phyloP scores from a whole-genome alignment of 331 rosid genomes.

The Dryas integrifolia region DNA sequence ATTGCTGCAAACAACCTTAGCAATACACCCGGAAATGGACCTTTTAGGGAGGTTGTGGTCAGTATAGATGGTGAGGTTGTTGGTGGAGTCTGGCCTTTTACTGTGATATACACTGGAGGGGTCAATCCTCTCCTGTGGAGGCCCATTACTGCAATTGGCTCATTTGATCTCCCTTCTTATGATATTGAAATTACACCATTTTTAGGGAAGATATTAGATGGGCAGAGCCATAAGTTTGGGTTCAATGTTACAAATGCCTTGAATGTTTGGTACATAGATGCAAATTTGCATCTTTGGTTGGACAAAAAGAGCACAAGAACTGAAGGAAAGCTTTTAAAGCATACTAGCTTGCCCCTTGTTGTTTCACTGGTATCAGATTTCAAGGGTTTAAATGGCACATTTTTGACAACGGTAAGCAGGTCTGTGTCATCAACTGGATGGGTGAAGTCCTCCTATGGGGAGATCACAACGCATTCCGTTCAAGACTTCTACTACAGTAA shows the following conservation, averaged over 20 bases:
- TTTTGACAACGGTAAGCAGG: constrained; percentile 42
- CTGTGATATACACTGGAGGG: constrained; percentile 82
- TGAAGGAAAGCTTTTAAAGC: constrained; percentile 45
- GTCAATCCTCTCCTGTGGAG: constrained; percentile 84
- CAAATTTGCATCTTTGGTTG: constrained; percentile 85
- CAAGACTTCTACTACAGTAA: constrained; percentile 52
- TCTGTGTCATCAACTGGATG: constrained; percentile 56
- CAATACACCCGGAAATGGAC: constrained; percentile 58
- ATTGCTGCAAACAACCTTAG: constrained; percentile 57
- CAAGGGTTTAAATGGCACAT: constrained; percentile 54
- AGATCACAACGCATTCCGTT: constrained; percentile 46
- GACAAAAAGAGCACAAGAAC: constrained; percentile 46
- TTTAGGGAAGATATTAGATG: constrained; percentile 61
- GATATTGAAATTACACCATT: constrained; percentile 74
- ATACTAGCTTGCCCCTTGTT: constrained; percentile 38
- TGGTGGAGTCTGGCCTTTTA: constrained; percentile 80
- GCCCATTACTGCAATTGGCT: constrained; percentile 73
- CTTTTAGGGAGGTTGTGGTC: constrained; percentile 75
- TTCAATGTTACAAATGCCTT: constrained; percentile 68
- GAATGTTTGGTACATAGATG: constrained; percentile 76
- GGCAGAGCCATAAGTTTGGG: constrained; percentile 48
- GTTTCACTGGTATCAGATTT: constrained; percentile 43
- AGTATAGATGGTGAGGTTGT: constrained; percentile 56
- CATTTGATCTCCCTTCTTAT: constrained; percentile 74
- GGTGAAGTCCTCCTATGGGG: constrained; percentile 76